Evolutionary conservation across 176 grass and related monocot species (phyloP).

Genomic region (Metroxylon sagu): DNA sequence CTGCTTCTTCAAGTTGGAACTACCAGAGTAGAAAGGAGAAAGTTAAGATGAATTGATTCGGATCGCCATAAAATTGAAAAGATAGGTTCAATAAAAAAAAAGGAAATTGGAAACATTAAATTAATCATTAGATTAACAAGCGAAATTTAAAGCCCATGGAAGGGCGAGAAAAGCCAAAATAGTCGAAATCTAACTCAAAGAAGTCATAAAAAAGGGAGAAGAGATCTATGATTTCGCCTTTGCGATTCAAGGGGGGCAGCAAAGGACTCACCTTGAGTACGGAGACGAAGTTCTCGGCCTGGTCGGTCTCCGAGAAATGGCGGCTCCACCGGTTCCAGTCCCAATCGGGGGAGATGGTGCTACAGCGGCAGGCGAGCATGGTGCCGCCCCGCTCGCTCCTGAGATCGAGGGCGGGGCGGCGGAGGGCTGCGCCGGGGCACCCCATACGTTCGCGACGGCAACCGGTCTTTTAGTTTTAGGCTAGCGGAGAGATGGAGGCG

Average conservation of each 20-base stretch:
- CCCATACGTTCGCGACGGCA: conserved; percentile 16
- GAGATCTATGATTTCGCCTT: no score
- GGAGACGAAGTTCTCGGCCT: conserved; percentile 73
- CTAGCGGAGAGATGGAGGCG: background rate
- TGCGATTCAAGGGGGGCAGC: background rate
- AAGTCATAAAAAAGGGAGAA: background rate
- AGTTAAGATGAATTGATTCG: no score
- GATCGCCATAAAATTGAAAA: no score
- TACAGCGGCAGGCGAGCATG: conserved; percentile 21
- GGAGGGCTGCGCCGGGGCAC: background rate
- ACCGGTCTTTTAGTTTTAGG: background rate
- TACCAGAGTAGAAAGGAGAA: conserved; percentile 2
- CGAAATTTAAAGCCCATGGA: no score
- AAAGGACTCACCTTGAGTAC: conserved; percentile 44
- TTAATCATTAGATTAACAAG: no score
- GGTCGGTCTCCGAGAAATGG: conserved; percentile 79
- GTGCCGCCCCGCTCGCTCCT: conserved; percentile 1
- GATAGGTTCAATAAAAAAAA: no score
- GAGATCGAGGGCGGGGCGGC: background rate
- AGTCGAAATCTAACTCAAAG: background rate
- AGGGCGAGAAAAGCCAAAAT: background rate
- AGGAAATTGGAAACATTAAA: no score
- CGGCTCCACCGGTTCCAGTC: conserved; percentile 79
- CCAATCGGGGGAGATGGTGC: conserved; percentile 28
- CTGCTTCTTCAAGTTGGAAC: conserved; percentile 96